Base-by-base conservation (phyloP, 1,284 basidiomycete genomes). In the Apiotrichum domesticum region DNA sequence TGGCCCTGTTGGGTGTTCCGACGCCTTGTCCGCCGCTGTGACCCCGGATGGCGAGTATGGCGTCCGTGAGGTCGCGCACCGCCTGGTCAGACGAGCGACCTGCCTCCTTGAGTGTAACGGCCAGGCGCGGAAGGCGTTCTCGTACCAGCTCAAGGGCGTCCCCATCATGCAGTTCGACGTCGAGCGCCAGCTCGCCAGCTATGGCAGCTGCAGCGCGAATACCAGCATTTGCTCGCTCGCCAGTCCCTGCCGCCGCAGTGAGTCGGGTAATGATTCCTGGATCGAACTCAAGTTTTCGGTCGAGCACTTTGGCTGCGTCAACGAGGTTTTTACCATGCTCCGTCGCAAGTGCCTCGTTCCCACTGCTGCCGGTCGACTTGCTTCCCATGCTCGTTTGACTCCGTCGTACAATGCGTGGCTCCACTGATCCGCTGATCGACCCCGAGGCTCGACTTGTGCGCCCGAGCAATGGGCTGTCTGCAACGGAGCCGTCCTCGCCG, bases 301-400 rank as follows among this genome's bases (percentile, higher is more conserved):
- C 70, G 14, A 73, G 56, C 9, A 66, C 56, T 6, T 65, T 63
- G 48, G 63, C 68, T 7, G 73, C 71, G 47, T 74, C 72, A 41
- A 71, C 66, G 2, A 75, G 62, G 35, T 72, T 62, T 47, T 68
- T 63, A 4, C 71, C 70, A 57, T 73, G 73, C 46, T 75, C 73
- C 1, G 68, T 67, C 11, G 58, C 53, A 10, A 61, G 44, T 13
- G 34, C 41, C 9, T 39, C 34, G 51, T 51, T 43, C 41, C 50
- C 46, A 29, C 50, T 56, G 43, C 53, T 46, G 9, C 52, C 52
- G 1, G 43, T 45, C 3, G 54, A 57, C 6, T 51, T 29, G 4
- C 49, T 45, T 13, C 55, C 57, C 4, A 56, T 29, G 32, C 56
- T 58, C 6, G 62, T 58, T 52, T 56, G 54, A 53, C 52, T 58